Percentiles rank a stretch among this genome's conserved stretches.
These are phyloP conservation scores for Fraxinus quadrangulata DNA, from an alignment of 257 asterid species.

Conservation along the genomic window DNA sequence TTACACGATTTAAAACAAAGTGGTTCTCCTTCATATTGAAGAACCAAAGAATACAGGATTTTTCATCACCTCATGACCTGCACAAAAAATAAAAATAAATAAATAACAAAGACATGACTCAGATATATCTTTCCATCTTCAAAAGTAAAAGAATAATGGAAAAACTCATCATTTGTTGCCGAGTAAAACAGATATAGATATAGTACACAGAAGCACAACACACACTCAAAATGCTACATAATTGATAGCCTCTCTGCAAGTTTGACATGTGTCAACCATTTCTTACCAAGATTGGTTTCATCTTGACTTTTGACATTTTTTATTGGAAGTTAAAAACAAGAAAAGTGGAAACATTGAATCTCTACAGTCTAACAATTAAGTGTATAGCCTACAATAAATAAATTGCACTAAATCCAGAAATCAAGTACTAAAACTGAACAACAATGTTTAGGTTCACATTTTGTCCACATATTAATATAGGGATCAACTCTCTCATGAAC, in stretches of 20 bases:
- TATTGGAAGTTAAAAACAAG: not conserved
- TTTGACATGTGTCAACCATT: not conserved
- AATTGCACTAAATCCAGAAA: not conserved
- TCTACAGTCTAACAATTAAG: not conserved
- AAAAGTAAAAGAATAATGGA: constrained; percentile 11
- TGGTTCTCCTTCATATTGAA: constrained; percentile 36
- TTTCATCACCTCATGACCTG: constrained; percentile 50
- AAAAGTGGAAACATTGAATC: not conserved
- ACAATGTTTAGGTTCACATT: not conserved
- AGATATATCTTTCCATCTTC: not conserved
- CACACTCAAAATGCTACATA: not conserved
- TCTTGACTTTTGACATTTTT: not conserved
- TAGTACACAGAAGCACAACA: constrained; percentile 4
- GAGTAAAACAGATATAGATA: constrained; percentile 2
- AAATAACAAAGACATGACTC: not conserved
- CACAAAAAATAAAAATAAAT: not conserved
- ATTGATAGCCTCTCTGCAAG: not conserved
- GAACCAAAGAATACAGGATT: constrained; percentile 21
- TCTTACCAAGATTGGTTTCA: not conserved
- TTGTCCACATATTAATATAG: not conserved
- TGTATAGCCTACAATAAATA: not conserved
- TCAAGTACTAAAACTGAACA: not conserved
- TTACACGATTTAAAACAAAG: constrained; percentile 29
- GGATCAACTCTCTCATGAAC: not conserved
- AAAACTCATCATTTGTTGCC: not conserved